Base-by-base conservation (phyloP, 176 grass and related monocot species). In the Bothriochloa decipiens region DNA sequence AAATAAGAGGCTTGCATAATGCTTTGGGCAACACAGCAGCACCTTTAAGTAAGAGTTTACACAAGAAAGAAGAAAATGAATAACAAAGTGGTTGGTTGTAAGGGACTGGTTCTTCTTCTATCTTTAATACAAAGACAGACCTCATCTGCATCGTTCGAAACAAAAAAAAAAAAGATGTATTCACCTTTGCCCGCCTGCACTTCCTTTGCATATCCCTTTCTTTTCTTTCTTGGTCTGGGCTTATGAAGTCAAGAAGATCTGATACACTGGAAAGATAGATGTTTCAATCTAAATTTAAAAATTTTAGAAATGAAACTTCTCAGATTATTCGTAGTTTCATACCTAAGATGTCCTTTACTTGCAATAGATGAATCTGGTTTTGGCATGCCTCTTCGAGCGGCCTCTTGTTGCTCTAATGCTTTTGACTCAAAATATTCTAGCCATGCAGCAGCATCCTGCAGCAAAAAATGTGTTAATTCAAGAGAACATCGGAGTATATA, bases 181-280 rank as follows among this genome's bases (percentile, higher is more conserved):
- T 73, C 80, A 99, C 97, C 93, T 90, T 99, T 67, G 84, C 83
- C 80, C 94, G 91, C 33, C 93, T 89, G 67, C 91, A 83, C 52
- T 99, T 99, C 84, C 85, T 92, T 74, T 90, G 90, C 79, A 86
- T 81, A 45, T 91, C 91, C 77, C 88, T 96, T 82, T 96, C 93
- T 89, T 94, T 99, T 89, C 82, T 92, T 84, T 94, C 97, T 40
- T 91, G 87, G 64, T 99, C 90, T 26, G 97, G 91, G 85, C 91
- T 99, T 96, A 99, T 99, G 90, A 86, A 99, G 79, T 99, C 93
- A 86, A 99, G 91, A 68, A 99, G 93, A 92, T 99, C 97, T 90
- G 97, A 96, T 92, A 99, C 90, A 50, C 97, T 99, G 93, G 83
- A 91, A 92, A 91, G 45, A 82, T 76, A 75, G 77, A 84, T 77